Percentiles rank a stretch among this genome's conserved stretches.
These are phyloP conservation scores for Phytophthora ohioensis DNA, from an alignment of 352 stramenopile genomes.

Conservation along the genomic window DNA sequence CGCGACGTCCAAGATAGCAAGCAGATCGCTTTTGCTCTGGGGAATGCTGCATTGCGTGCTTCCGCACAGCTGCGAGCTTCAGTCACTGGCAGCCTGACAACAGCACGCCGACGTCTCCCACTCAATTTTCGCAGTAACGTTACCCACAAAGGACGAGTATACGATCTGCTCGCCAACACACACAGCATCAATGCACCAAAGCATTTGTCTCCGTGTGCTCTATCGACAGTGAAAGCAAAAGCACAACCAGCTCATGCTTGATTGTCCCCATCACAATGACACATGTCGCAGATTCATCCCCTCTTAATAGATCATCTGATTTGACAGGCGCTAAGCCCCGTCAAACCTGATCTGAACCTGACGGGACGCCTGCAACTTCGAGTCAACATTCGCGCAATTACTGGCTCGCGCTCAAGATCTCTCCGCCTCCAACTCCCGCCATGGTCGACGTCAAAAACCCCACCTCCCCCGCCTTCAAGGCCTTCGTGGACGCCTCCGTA, in stretches of 20 bases:
- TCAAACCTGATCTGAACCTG: constrained; percentile 11
- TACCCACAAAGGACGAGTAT: not conserved
- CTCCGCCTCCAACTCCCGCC: not conserved
- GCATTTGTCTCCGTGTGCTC: not conserved
- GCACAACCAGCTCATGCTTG: not conserved
- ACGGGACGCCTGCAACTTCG: constrained; percentile 27
- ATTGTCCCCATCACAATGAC: constrained; percentile 1
- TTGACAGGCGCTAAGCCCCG: not conserved
- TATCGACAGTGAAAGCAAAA: not conserved
- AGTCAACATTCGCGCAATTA: constrained; percentile 37
- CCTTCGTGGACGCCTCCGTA: constrained; percentile 83
- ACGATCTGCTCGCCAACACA: not conserved
- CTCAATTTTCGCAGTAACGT: constrained; percentile 19
- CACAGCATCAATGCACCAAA: not conserved
- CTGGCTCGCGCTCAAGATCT: constrained; percentile 35
- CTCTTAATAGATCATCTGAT: not conserved
- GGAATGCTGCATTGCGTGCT: too few relatives aligned
- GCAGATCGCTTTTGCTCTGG: constrained; percentile 6
- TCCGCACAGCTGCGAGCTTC: not conserved
- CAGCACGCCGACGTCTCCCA: constrained; percentile 10
- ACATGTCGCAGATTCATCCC: constrained; percentile 25
- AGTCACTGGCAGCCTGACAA: not conserved
- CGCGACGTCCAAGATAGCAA: not conserved
- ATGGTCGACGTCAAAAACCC: constrained; percentile 42
- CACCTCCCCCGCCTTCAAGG: constrained; percentile 67